Conservation (phyloP, 805 yeast genomes). For the Hanseniaspora singularis region DNA sequence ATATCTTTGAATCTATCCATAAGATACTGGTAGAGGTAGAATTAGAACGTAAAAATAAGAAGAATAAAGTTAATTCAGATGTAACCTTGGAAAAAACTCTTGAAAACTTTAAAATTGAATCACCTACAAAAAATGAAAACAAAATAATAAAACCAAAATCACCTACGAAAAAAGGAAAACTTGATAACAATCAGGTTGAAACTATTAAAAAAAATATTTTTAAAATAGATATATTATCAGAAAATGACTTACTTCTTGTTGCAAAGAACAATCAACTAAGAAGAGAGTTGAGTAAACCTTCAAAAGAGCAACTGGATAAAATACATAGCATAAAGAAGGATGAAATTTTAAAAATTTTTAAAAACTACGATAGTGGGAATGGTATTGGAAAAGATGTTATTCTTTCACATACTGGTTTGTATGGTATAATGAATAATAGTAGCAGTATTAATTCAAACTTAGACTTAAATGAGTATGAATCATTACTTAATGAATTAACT, state of each 20-base stretch:
- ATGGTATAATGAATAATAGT: slow-evolving; percentile 10
- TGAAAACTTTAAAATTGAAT: no score
- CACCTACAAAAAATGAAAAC: no score
- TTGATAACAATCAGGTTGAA: not conserved
- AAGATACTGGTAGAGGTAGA: no score
- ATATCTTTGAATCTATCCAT: no score
- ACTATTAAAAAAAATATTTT: slow-evolving; percentile 11
- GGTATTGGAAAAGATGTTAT: slow-evolving; percentile 12
- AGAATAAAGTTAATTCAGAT: no score
- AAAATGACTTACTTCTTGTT: not conserved
- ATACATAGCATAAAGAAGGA: not conserved
- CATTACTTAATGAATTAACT: not conserved
- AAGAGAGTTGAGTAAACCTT: not conserved
- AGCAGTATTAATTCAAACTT: not conserved
- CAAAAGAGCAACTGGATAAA: not conserved
- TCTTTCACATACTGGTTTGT: slow-evolving; percentile 8
- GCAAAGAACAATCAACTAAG: slow-evolving; percentile 1
- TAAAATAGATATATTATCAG: slow-evolving; percentile 1
- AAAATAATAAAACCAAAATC: not conserved
- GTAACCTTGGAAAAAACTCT: no score
- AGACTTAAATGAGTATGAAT: slow-evolving; percentile 7
- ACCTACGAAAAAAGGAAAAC: not conserved
- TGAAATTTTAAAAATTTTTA: slow-evolving; percentile 7
- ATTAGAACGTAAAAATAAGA: no score
- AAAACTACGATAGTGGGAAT: slow-evolving; percentile 8